Conservation (phyloP, 148 eudicot genomes). For the Persicaria tinctoria region DNA sequence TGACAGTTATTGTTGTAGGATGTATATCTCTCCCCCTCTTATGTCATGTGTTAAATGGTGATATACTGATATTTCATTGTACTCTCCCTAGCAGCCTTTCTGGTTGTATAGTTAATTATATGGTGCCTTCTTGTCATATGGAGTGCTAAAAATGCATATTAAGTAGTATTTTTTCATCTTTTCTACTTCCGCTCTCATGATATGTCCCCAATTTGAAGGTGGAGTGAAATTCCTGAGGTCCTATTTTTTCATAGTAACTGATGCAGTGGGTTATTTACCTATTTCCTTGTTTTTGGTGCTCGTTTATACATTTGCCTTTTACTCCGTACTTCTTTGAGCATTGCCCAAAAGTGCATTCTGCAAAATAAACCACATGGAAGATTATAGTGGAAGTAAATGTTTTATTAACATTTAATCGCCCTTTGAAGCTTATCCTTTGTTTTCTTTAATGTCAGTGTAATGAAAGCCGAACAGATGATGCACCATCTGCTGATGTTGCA, state of each 20-base stretch:
- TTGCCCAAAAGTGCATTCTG: neutral
- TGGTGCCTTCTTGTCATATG: neutral
- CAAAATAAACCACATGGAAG: neutral
- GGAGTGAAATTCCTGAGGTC: neutral
- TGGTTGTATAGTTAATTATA: neutral
- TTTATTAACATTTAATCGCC: neutral
- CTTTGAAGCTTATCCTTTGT: neutral
- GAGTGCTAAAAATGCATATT: no score
- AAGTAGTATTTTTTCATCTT: no score
- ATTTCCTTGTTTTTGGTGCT: neutral
- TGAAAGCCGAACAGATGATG: constrained; percentile 87
- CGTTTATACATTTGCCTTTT: neutral
- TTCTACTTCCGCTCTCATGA: neutral
- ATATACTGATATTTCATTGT: neutral
- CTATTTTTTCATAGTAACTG: neutral
- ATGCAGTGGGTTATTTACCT: neutral
- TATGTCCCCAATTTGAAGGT: neutral
- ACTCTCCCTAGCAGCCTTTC: neutral
- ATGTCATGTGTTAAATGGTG: neutral
- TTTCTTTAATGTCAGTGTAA: constrained; percentile 58
- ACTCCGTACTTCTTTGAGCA: neutral
- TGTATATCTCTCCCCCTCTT: neutral
- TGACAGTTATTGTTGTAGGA: neutral
- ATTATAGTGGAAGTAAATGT: no score
- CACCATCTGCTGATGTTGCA: constrained; percentile 80